These are phyloP conservation scores for Corymbia citriodora DNA, from an alignment of 441 rosid genomes.

Conservation along the genomic window DNA sequence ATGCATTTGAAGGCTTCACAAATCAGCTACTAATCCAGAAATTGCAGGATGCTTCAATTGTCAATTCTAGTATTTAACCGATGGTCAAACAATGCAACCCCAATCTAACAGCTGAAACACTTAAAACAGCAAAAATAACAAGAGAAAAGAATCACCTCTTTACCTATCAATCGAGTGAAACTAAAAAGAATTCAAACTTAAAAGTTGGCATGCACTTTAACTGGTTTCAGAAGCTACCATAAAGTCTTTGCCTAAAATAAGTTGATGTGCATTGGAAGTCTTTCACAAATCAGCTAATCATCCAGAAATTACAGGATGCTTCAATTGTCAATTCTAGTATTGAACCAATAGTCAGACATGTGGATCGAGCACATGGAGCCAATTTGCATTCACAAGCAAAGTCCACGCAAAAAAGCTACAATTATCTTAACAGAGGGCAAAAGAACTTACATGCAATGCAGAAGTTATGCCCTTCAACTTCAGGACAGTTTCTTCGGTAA, in stretches of 20 bases:
- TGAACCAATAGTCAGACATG: neutral
- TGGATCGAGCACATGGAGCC: neutral
- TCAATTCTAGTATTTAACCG: neutral
- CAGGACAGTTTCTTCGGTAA: neutral
- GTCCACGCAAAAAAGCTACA: neutral
- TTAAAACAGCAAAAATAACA: neutral
- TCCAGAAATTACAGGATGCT: neutral
- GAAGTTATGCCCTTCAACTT: neutral
- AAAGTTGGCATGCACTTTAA: neutral
- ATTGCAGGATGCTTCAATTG: neutral
- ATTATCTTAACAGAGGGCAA: neutral
- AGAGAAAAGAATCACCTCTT: neutral
- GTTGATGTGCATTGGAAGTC: neutral
- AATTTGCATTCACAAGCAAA: neutral
- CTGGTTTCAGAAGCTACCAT: neutral
- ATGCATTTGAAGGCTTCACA: neutral
- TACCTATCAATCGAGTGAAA: neutral
- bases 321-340: neutral
- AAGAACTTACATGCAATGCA: neutral
- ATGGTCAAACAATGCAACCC: neutral
- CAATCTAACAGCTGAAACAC: neutral
- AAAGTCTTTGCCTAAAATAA: neutral
- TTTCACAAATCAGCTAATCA: neutral
- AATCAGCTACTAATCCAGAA: neutral
- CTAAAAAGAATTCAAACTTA: neutral